Percentiles rank a stretch among this genome's conserved stretches.
Conservation (phyloP, 768 basidiomycete genomes). For the Leccinum longicurvipes region DNA sequence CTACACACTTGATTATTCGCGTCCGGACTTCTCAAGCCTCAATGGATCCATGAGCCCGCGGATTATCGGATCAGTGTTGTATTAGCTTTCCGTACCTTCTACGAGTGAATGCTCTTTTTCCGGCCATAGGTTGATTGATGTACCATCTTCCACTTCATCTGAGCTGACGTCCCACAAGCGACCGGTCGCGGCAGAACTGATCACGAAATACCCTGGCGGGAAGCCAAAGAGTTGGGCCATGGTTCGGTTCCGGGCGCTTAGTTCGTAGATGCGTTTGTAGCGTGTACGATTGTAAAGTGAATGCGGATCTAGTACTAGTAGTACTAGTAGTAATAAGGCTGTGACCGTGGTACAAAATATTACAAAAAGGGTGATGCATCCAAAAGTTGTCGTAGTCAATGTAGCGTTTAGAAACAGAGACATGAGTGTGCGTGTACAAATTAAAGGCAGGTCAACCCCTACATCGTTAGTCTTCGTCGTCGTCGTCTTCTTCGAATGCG, state of each 20-base stretch:
- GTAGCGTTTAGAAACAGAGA: neutral
- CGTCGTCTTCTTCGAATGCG: slow-evolving; percentile 24
- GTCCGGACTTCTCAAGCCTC: slow-evolving; percentile 65
- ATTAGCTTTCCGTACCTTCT: slow-evolving; percentile 52
- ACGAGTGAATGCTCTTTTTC: slow-evolving; percentile 76
- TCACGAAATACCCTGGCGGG: slow-evolving; percentile 40
- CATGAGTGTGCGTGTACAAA: neutral
- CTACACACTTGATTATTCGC: slow-evolving; percentile 67
- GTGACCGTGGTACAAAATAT: neutral
- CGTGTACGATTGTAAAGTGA: neutral
- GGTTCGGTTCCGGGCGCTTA: neutral
- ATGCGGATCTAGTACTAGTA: neutral
- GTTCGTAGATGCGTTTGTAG: neutral
- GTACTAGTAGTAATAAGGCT: neutral
- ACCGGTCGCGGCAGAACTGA: slow-evolving; percentile 35
- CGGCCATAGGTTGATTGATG: slow-evolving; percentile 58
- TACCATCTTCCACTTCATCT: slow-evolving; percentile 36
- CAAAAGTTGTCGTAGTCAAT: too few species aligned
- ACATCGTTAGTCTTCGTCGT: slow-evolving; percentile 14
- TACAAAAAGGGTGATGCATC: neutral
- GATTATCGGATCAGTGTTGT: neutral
- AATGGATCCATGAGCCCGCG: slow-evolving; percentile 11
- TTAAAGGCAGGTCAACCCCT: neutral
- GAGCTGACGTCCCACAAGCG: slow-evolving; percentile 36
- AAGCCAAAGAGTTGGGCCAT: slow-evolving; percentile 32